Base-by-base conservation (phyloP, 176 grass and related monocot species). In the Aegilops sharonensis region DNA sequence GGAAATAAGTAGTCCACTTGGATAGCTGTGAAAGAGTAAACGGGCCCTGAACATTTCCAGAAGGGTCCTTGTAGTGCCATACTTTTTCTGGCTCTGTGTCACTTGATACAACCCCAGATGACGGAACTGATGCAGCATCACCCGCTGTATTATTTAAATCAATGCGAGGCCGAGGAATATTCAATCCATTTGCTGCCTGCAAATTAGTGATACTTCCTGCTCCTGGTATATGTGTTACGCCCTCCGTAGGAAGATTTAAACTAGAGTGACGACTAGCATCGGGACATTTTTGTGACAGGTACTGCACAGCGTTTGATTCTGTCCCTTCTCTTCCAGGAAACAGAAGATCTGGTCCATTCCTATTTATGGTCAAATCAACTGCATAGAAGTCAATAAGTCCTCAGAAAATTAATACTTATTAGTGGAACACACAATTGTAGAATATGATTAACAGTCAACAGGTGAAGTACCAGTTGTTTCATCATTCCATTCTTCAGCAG, bases 31-130 rank as follows among this genome's bases (percentile, higher is more conserved):
- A 81, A 63, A 99, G 85, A 76, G 97, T 89, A 90, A 97, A 99
- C 4, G 97, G 97, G 2, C 97, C 97, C 69, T 94, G 94, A 87
- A 94, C 85, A 84, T 70, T 90, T 91, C 97, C 97, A 78, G 68
- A 84, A 37, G 97, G 94, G 74, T 99, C 94, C 88, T 85, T 94
- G 78, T 99, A 99, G 64, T 94, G 90, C 97, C 97, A 99, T 18
- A 99, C 94, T 39, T 90, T 94, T 85, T 99, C 97, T 81, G 85
- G 88, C 72, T 94, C 97, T 5, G 7, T 82, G 27, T 74, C 65
- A 77, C 82, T 84, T 72, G 87, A 85, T 72, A 85, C 24, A 88
- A 70, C 64, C 63, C 39, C 85, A 84, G 75, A 72, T 71, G 81
- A 83, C 50, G 84, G 56, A 68, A 89, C 64, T 36, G 87, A 63